A percentile compares a stretch with the other conserved stretches of the same genome.
Evolutionary conservation across 2,329 filamentous ascomycete genomes (phyloP).

Genomic region (Drechslera avenae): DNA sequence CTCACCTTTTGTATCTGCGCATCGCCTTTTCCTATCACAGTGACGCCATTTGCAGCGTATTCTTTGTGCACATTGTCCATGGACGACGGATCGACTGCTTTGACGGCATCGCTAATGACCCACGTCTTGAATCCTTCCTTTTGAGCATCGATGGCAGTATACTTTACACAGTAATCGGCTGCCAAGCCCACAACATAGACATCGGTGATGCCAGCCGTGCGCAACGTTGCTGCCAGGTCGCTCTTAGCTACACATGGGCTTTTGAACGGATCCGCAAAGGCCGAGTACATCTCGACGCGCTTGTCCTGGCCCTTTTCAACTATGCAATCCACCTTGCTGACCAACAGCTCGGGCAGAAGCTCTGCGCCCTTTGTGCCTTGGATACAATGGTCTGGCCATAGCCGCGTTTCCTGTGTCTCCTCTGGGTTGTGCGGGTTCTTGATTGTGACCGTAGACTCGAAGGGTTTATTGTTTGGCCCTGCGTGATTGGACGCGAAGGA

Average conservation of each 20-base stretch:
- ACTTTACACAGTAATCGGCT: slow-evolving; percentile 85
- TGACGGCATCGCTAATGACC: slow-evolving; percentile 79
- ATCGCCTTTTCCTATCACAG: slow-evolving; percentile 63
- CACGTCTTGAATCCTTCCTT: slow-evolving; percentile 77
- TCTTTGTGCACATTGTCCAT: slow-evolving; percentile 64
- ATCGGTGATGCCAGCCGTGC: slow-evolving; percentile 66
- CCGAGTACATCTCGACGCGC: slow-evolving; percentile 90
- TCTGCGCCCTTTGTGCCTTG: slow-evolving; percentile 73
- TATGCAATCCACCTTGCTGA: slow-evolving; percentile 63
- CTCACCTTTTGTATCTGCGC: slow-evolving; percentile 61
- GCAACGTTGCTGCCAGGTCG: slow-evolving; percentile 66
- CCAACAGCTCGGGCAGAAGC: slow-evolving; percentile 73
- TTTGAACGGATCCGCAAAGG: slow-evolving; percentile 80
- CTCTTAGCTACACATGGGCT: slow-evolving; percentile 64
- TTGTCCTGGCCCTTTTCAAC: slow-evolving; percentile 78
- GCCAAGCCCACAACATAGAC: slow-evolving; percentile 88
- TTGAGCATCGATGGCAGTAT: slow-evolving; percentile 77
- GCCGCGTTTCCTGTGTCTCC: slow-evolving; percentile 67
- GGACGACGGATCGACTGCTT: slow-evolving; percentile 66
- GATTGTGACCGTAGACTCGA: slow-evolving; percentile 68
- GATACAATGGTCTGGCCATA: slow-evolving; percentile 94
- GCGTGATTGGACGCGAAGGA: slow-evolving; percentile 86
- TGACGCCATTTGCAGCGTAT: slow-evolving; percentile 65
- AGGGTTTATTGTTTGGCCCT: slow-evolving; percentile 67
- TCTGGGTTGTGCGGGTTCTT: slow-evolving; percentile 67